Conservation (phyloP, 2,329 filamentous ascomycete genomes). For the Teratosphaeria viscida region DNA sequence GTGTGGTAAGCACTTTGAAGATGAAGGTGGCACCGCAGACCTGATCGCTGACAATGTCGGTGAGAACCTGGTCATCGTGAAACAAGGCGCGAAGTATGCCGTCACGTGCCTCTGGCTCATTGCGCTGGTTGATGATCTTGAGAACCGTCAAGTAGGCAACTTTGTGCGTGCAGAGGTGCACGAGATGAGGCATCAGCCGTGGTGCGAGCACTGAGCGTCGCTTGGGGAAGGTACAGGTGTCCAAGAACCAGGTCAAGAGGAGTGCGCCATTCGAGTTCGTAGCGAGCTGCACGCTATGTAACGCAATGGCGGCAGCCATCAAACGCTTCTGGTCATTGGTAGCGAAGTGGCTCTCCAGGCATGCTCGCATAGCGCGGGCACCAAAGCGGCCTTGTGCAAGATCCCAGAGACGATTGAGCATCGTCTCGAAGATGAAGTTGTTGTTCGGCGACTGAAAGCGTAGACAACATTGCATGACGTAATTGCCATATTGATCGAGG, state of each 20-base stretch:
- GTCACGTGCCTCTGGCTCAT: slow-evolving; percentile 84
- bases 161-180: slow-evolving; percentile 96
- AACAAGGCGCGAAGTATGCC: slow-evolving; percentile 83
- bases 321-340: slow-evolving; percentile 93
- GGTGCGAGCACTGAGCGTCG: slow-evolving; percentile 87
- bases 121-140: slow-evolving; percentile 97
- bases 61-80: slow-evolving; percentile 80
- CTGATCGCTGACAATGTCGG: slow-evolving; percentile 84
- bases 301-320: slow-evolving; percentile 86
- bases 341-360: slow-evolving; percentile 88
- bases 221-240: slow-evolving; percentile 91
- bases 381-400: slow-evolving; percentile 87
- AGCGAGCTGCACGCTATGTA: slow-evolving; percentile 91
- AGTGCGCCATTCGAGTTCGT: slow-evolving; percentile 94
- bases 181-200: slow-evolving; percentile 80
- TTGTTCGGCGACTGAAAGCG: slow-evolving; percentile 84
- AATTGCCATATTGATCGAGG: slow-evolving; percentile 96
- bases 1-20: slow-evolving; percentile 96
- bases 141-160: slow-evolving; percentile 94
- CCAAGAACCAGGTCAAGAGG: slow-evolving; percentile 91
- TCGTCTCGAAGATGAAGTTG: slow-evolving; percentile 95
- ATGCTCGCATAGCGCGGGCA: slow-evolving; percentile 90
- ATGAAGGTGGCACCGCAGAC: slow-evolving; percentile 89
- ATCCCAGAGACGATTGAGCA: slow-evolving; percentile 91
- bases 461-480: slow-evolving; percentile 91